A percentile compares a stretch with the other conserved stretches of the same genome.
phyloP scores from a whole-genome alignment of 2,329 filamentous ascomycete species.

The Microcera coccophila region DNA sequence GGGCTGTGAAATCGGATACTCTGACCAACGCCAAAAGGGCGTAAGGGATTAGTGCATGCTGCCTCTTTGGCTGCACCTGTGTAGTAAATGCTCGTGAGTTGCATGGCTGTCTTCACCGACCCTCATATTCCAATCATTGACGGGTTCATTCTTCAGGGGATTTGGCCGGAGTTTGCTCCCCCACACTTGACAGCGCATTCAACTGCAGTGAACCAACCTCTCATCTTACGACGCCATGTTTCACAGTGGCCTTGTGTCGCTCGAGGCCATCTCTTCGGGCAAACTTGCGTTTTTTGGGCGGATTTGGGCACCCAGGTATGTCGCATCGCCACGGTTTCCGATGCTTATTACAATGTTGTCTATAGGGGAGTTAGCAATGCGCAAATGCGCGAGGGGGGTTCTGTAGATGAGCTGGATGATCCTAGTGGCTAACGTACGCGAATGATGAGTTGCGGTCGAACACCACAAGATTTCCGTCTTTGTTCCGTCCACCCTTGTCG shows the following conservation, averaged over 20 bases:
- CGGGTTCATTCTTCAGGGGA: constrained; percentile 16
- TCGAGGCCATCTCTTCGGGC: constrained; percentile 41
- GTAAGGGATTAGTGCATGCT: constrained; percentile 16
- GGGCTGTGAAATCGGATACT: constrained; percentile 9
- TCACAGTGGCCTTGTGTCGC: constrained; percentile 39
- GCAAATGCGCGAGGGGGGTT: constrained; percentile 3
- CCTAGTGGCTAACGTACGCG: constrained; percentile 27
- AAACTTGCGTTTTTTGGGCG: constrained; percentile 39
- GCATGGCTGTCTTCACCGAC: constrained; percentile 17
- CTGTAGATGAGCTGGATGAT: constrained; percentile 5
- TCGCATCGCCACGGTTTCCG: constrained; percentile 41
- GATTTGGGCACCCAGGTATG: constrained; percentile 38
- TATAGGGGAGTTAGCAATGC: constrained; percentile 23
- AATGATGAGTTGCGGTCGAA: constrained; percentile 43
- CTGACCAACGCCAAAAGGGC: constrained; percentile 14
- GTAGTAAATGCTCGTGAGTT: background rate
- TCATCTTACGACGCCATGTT: constrained; percentile 27
- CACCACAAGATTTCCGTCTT: constrained; percentile 34
- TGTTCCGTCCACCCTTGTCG: constrained; percentile 40
- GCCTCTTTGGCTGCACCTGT: constrained; percentile 16
- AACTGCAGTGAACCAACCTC: background rate
- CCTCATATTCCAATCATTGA: constrained; percentile 19
- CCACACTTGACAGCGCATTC: constrained; percentile 12
- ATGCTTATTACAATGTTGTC: constrained; percentile 43
- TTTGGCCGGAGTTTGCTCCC: constrained; percentile 23